Evolutionary conservation across 1,284 basidiomycete species (phyloP), one percentile per base, ranked within the genome.

Genomic region (Tranzscheliella williamsii): DNA sequence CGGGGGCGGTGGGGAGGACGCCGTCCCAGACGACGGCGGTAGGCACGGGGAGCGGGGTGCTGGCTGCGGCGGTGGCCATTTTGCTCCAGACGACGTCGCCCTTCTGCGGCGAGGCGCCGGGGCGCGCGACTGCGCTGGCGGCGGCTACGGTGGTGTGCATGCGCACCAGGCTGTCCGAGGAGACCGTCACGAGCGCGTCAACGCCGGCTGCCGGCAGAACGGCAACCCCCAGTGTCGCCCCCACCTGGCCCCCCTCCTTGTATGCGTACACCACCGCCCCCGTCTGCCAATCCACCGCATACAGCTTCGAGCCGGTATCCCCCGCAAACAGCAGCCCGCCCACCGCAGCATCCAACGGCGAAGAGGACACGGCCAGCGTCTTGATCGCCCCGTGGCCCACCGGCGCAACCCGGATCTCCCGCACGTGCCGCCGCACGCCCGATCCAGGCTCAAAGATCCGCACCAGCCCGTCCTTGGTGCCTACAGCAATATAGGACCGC

Each of bases 401-500:
- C 5, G 53, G 47, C 1, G 65, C 46, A 2, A 64, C 49, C 20
- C 62, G 40, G 29, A 54, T 38, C 37, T 58, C 64, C 6, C 50
- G 21, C 13, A 39, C 27, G 31, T 68, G 65, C 42, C 49, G 48
- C 1, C 63, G 27, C 18, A 23, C 26, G 9, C 24, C 44, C 9
- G 32, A 23, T 13, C 33, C 36, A 6, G 67, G 64, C 24, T 51
- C 51, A 27, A 51, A 70, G 27, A 70, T 40, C 13, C 67, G 33
- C 26, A 70, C 27, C 21, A 70, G 20, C 5, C 67, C 67, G 24
- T 61, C 67, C 20, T 64, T 69, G 2, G 60, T 70, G 12, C 61
- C 68, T 0, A 61, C 60, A 2, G 46, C 64, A 2, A 71, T 38
- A n/a, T 40, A 42, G 0, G 41, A 42, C 5, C 36, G 24, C 15